Evolutionary conservation across 169 alveolate genomes (phyloP).

Genomic region (Ichthyophthirius multifiliis): DNA sequence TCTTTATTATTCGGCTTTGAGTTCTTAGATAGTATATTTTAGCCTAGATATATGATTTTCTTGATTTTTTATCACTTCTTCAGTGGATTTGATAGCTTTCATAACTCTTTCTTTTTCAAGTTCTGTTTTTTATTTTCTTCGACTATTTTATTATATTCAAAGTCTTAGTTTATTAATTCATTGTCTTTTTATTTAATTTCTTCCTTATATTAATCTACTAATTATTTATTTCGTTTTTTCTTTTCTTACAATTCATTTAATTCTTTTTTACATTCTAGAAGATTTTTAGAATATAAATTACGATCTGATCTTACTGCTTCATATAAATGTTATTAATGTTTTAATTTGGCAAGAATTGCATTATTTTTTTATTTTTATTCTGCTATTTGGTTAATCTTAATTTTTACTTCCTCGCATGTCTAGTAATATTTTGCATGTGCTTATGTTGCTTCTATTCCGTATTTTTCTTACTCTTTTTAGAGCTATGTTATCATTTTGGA

Average conservation of each 20-base stretch:
- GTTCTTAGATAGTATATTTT: conserved; percentile 81
- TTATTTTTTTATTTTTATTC: conserved; percentile 78
- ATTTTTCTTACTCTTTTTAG: conserved; percentile 62
- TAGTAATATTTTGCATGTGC: conserved; percentile 81
- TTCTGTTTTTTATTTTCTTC: conserved; percentile 80
- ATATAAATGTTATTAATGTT: conserved; percentile 81
- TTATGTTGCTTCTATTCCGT: conserved; percentile 76
- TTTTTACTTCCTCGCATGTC: conserved; percentile 80
- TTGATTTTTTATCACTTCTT: conserved; percentile 82
- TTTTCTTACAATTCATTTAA: conserved; percentile 75
- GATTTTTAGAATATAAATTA: conserved; percentile 84
- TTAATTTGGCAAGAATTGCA: conserved; percentile 83
- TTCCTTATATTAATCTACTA: conserved; percentile 76
- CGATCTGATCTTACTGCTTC: conserved; percentile 88
- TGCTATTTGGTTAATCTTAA: conserved; percentile 75
- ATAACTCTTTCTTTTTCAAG: conserved; percentile 74
- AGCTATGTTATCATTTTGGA: conserved; percentile 46
- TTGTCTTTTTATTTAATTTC: conserved; percentile 75
- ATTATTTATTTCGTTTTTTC: conserved; percentile 72
- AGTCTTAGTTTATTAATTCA: conserved; percentile 63
- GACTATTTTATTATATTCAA: conserved; percentile 75
- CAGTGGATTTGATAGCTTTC: conserved; percentile 80
- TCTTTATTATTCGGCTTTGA: conserved; percentile 78
- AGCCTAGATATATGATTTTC: conserved; percentile 78
- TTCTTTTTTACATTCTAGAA: conserved; percentile 86